Evolutionary conservation across 768 basidiomycete genomes (phyloP), one percentile per base, ranked within the genome.

Genomic region (Pisolithus marmoratus): DNA sequence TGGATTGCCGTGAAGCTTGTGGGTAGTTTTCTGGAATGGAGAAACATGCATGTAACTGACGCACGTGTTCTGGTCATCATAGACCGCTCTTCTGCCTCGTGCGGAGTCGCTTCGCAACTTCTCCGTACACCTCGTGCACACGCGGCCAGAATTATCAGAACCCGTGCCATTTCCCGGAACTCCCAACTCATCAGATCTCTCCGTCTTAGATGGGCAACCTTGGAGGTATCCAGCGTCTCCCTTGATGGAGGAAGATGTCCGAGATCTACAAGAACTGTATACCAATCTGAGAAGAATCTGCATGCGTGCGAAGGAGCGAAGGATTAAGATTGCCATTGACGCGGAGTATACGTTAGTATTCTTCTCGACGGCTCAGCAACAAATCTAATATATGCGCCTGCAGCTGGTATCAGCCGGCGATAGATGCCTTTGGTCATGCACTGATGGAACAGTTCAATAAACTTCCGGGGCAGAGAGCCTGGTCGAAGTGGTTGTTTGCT

Each of bases 1-100:
- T 91, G 89, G 82, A 84, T 95, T 22, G 91, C 93, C 1, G 68
- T 94, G 20, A 96, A 95, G 68, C 72, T 94, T 52, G 88, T 86
- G 56, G 53, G 84, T 59, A 2, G 15, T 26, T 36, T 38, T 46
- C n/a, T 24, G 4, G 34, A 4, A 23, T 15, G 8, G 14, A n/a
- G 26, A 15, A 17, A 9, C 9, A 19, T 41, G 5, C 2, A 24
- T 14, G 36, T 36, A 23, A 34, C 17, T 51, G 48, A 55, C 38
- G 20, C n/a, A 12, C 5, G 0, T 11, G 45, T 8, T 31, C 12
- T 46, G 20, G 37, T 9, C 46, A 23, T 41, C 24, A 19, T 49
- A 87, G 84, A 86, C 84, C 3, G 88, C 89, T 0, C 72, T 92
- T 34, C 62, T 90, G 19, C 82, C 85, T 1, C 73, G 83, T 55